These are phyloP conservation scores for Pharus latifolius DNA, from an alignment of 176 grass and related monocot genomes.

Conservation along the genomic window DNA sequence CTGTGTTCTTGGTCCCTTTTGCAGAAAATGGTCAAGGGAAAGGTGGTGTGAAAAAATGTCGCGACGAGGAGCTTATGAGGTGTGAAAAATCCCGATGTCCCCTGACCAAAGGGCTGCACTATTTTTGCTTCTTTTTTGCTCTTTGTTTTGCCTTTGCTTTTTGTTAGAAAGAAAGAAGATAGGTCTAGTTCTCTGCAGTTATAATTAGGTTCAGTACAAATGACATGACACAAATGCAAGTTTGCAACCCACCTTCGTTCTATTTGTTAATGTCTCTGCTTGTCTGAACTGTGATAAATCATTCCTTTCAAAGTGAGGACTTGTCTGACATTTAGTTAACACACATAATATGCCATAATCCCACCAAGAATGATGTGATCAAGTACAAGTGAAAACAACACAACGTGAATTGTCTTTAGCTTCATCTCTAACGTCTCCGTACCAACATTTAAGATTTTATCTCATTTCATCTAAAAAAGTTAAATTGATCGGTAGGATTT, in stretches of 20 bases:
- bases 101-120: neutral
- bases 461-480: too few species aligned
- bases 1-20: slow-evolving; percentile 11
- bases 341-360: slow-evolving; percentile 14
- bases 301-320: too few species aligned
- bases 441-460: too few species aligned
- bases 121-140: neutral
- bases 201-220: neutral
- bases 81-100: neutral
- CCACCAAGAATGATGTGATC: slow-evolving; percentile 12
- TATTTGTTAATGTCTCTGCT: neutral
- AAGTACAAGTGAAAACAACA: slow-evolving; percentile 20
- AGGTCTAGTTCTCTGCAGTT: slow-evolving; percentile 13
- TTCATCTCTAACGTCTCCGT: too few species aligned
- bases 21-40: slow-evolving; percentile 21
- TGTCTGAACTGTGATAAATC: slow-evolving; percentile 1
- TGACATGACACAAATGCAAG: slow-evolving; percentile 3
- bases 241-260: too few species aligned
- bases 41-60: neutral
- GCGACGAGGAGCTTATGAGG: neutral
- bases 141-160: neutral
- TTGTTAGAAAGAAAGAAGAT: neutral
- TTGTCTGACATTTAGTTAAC: too few species aligned
- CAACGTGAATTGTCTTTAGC: neutral
- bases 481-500: too few species aligned